Evolutionary conservation across 2,329 filamentous ascomycete species (phyloP).

Genomic region (Aureobasidium vineae): DNA sequence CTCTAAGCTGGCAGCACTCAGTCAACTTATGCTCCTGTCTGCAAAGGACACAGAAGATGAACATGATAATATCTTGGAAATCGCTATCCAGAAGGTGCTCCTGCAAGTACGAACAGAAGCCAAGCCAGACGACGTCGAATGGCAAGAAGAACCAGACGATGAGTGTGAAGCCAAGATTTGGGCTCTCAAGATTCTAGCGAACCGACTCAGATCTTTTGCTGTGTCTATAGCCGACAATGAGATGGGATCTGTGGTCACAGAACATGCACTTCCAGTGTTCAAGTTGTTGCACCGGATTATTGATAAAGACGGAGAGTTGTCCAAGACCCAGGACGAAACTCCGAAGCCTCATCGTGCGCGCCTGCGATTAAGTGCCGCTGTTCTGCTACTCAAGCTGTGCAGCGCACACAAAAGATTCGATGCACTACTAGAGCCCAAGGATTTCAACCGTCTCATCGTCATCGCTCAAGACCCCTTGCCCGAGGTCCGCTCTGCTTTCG

Average conservation of each 20-base stretch:
- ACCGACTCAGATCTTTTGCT: conserved; percentile 67
- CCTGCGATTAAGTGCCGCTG: conserved; percentile 78
- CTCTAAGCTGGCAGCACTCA: conserved; percentile 66
- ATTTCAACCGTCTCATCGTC: conserved; percentile 79
- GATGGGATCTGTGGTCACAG: conserved; percentile 47
- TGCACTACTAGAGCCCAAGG: conserved; percentile 64
- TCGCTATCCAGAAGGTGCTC: conserved; percentile 72
- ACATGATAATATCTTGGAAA: conserved; percentile 73
- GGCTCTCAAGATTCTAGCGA: conserved; percentile 81
- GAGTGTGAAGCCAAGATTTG: conserved; percentile 81
- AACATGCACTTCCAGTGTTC: conserved; percentile 65
- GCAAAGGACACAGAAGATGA: conserved; percentile 70
- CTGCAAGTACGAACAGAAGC: conserved; percentile 60
- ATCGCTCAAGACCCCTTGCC: conserved; percentile 74
- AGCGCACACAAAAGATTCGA: conserved; percentile 69
- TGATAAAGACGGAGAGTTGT: conserved; percentile 72
- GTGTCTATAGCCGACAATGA: conserved; percentile 38
- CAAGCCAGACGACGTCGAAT: conserved; percentile 46
- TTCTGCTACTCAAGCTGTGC: conserved; percentile 78
- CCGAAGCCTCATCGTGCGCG: conserved; percentile 74
- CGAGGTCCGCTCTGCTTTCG: conserved; percentile 74
- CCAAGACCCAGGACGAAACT: conserved; percentile 66
- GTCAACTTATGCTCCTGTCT: conserved; percentile 72
- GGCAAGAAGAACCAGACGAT: conserved; percentile 64
- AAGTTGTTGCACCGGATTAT: conserved; percentile 76